These are phyloP conservation scores for Hemileia vastatrix DNA, from an alignment of 1,284 basidiomycete species.

Conservation along the genomic window DNA sequence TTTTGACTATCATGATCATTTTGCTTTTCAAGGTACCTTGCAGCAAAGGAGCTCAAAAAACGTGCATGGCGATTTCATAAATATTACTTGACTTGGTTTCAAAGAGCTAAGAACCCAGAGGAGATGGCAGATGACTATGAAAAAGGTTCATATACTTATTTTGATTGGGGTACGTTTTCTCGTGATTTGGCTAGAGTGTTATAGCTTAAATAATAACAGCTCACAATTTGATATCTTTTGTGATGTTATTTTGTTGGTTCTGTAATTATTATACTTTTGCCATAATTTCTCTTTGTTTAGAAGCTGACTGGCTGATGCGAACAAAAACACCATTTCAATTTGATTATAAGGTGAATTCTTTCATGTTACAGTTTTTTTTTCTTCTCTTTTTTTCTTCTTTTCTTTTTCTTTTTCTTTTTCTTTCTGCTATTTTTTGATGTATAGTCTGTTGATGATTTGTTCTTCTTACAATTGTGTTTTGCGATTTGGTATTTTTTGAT, in stretches of 20 bases:
- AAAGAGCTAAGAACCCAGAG: constrained; percentile 95
- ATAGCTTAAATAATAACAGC: too few relatives aligned
- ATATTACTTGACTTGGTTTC: constrained; percentile 99
- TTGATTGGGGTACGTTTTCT: constrained; percentile 40
- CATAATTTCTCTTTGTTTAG: neutral
- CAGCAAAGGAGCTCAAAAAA: constrained; percentile 91
- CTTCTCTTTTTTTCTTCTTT: too few relatives aligned
- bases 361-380: too few relatives aligned
- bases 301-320: constrained; percentile 23
- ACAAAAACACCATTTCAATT: constrained; percentile 22
- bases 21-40: constrained; percentile 60
- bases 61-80: constrained; percentile 99
- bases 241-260: neutral
- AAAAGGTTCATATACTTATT: constrained; percentile 64
- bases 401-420: too few relatives aligned
- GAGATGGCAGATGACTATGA: constrained; percentile 99
- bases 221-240: neutral
- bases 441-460: neutral
- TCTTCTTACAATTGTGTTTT: too few relatives aligned
- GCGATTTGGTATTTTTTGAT: too few relatives aligned
- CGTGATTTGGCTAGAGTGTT: neutral
- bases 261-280: too few relatives aligned
- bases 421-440: neutral
- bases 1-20: neutral
- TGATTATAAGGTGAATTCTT: constrained; percentile 22